A percentile compares a stretch with the other conserved stretches of the same genome.
Evolutionary conservation across 2,329 filamentous ascomycete genomes (phyloP).

Genomic region (Hortaea sp.): DNA sequence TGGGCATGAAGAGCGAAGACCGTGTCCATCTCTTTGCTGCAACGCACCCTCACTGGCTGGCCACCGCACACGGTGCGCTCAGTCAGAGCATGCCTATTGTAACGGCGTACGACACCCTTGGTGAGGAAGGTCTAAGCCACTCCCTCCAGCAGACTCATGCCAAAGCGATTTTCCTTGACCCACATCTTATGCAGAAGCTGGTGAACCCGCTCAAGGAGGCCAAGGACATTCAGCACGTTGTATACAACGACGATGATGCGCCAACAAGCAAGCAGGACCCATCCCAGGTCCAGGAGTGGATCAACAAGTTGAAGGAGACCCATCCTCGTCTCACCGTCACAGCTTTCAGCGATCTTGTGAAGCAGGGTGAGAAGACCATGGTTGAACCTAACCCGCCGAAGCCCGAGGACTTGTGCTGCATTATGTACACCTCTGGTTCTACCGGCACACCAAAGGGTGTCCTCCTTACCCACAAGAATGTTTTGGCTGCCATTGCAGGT

Average conservation of each 20-base stretch:
- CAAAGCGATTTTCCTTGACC: constrained; percentile 77
- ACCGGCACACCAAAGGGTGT: constrained; percentile 86
- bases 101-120: constrained; percentile 89
- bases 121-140: constrained; percentile 73
- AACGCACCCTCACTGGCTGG: constrained; percentile 78
- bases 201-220: constrained; percentile 45
- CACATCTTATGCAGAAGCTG: constrained; percentile 53
- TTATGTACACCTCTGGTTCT: constrained; percentile 76
- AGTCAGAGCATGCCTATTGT: constrained; percentile 88
- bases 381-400: constrained; percentile 59
- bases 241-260: constrained; percentile 46
- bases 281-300: constrained; percentile 41
- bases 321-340: constrained; percentile 43
- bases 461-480: constrained; percentile 67
- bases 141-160: constrained; percentile 74
- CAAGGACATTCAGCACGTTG: constrained; percentile 46
- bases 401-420: constrained; percentile 70
- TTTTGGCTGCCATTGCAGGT: constrained; percentile 74
- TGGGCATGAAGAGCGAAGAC: constrained; percentile 59
- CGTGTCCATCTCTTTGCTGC: constrained; percentile 73
- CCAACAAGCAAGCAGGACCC: constrained; percentile 20
- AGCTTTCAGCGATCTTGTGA: constrained; percentile 47
- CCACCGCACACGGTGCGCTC: constrained; percentile 55
- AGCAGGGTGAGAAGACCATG: constrained; percentile 54
- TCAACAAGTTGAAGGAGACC: constrained; percentile 44